These are phyloP conservation scores for Symmetrospora coprosmae DNA, from an alignment of 768 basidiomycete species.

Conservation along the genomic window DNA sequence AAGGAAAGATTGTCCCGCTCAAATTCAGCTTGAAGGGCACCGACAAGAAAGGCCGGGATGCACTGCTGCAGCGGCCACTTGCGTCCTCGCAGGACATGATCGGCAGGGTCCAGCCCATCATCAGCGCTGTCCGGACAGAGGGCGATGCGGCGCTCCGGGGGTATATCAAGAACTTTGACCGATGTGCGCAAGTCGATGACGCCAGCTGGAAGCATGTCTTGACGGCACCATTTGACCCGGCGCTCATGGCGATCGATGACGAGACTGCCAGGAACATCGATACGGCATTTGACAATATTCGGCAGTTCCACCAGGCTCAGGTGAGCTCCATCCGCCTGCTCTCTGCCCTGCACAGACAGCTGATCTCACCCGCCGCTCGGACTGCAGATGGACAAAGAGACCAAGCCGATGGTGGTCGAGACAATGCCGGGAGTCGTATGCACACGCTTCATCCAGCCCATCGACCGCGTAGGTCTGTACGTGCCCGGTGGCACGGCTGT, in stretches of 20 bases:
- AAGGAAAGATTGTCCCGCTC: conserved; percentile 18
- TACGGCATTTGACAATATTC: conserved; percentile 76
- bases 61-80: conserved; percentile 73
- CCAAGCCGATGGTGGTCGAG: conserved; percentile 56
- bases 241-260: conserved; percentile 47
- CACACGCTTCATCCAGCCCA: conserved; percentile 85
- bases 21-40: conserved; percentile 22
- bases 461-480: conserved; percentile 67
- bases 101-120: conserved; percentile 80
- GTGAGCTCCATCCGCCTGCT: background rate
- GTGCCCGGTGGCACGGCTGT: conserved; percentile 95
- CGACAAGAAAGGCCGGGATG: conserved; percentile 45
- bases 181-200: conserved; percentile 54
- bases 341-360: background rate
- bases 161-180: conserved; percentile 86
- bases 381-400: conserved; percentile 60
- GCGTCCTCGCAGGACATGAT: conserved; percentile 78
- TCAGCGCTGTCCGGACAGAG: conserved; percentile 63
- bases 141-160: conserved; percentile 79
- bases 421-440: conserved; percentile 98
- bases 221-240: conserved; percentile 58
- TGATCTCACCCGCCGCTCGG: conserved; percentile 42
- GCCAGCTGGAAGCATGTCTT: conserved; percentile 40
- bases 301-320: conserved; percentile 31
- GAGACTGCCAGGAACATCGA: conserved; percentile 70